Conservation (phyloP, 139 green algal genomes). For the Parachlorella kessleri region DNA sequence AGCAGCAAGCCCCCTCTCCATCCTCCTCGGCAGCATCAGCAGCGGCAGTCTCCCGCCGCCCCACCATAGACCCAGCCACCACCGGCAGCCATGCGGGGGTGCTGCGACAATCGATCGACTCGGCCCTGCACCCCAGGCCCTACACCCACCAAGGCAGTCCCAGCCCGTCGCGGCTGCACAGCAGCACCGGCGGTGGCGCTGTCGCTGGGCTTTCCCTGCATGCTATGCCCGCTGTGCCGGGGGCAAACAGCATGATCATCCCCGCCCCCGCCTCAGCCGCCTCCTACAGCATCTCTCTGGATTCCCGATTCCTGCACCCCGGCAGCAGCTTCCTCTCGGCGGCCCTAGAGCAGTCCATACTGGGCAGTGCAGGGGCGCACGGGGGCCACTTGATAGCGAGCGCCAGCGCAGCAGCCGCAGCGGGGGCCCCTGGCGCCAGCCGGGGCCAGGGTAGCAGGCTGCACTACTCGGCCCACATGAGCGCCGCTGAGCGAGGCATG, state of each 20-base stretch:
- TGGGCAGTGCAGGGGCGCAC: background rate
- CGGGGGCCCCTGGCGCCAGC: slow-evolving; percentile 5
- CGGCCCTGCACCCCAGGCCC: no score
- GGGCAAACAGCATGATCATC: slow-evolving; percentile 12
- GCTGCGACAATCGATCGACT: no score
- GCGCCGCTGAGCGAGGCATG: background rate
- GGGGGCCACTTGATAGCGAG: slow-evolving; percentile 28
- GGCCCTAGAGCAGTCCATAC: slow-evolving; percentile 28
- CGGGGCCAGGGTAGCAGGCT: background rate
- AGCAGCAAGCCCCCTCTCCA: no score
- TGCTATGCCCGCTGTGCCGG: background rate
- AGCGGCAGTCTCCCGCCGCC: background rate
- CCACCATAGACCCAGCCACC: no score
- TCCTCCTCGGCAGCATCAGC: background rate
- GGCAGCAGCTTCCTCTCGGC: slow-evolving; percentile 34
- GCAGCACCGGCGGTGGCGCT: background rate
- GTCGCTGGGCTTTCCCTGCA: background rate
- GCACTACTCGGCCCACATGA: background rate
- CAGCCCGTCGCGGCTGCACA: background rate
- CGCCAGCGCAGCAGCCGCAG: background rate
- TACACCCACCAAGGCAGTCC: no score
- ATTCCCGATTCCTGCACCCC: slow-evolving; percentile 20
- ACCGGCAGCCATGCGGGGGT: no score
- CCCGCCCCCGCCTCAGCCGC: slow-evolving; percentile 4
- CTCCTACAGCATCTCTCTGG: slow-evolving; percentile 31